Conservation (phyloP, 2,329 filamentous ascomycete species). For the Botryotinia narcissicola region DNA sequence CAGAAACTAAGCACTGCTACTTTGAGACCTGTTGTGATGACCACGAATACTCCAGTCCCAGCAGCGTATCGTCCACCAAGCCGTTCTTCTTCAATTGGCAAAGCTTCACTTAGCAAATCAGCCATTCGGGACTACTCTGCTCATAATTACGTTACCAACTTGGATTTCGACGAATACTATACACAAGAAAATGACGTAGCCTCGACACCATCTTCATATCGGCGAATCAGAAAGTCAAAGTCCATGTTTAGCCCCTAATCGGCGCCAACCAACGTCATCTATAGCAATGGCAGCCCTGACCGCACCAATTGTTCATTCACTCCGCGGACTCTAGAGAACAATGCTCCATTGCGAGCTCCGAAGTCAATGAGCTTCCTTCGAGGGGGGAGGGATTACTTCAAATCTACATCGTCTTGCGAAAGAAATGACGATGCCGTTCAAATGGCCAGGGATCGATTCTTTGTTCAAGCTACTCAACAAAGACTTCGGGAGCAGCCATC, state of each 20-base stretch:
- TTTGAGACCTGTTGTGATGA: constrained; percentile 33
- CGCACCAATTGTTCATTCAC: constrained; percentile 23
- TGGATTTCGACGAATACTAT: constrained; percentile 46
- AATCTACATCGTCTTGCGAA: constrained; percentile 26
- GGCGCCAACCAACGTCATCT: constrained; percentile 31
- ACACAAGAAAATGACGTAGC: constrained; percentile 49
- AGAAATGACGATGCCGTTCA: constrained; percentile 41
- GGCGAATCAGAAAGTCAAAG: constrained; percentile 52
- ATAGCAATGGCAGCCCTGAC: constrained; percentile 35
- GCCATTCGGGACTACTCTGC: constrained; percentile 32
- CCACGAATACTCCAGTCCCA: constrained; percentile 33
- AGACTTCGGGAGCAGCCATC: constrained; percentile 45
- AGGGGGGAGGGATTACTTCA: constrained; percentile 35
- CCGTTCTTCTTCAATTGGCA: constrained; percentile 37
- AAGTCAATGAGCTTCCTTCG: constrained; percentile 57
- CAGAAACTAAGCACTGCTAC: constrained; percentile 27
- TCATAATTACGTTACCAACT: constrained; percentile 41
- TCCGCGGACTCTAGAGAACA: constrained; percentile 31
- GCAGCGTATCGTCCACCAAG: constrained; percentile 36
- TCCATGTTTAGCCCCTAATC: constrained; percentile 49
- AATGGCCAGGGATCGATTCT: constrained; percentile 41
- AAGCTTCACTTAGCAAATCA: constrained; percentile 30
- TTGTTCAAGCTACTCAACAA: constrained; percentile 40
- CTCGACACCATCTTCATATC: constrained; percentile 49
- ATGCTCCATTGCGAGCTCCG: constrained; percentile 44